A percentile compares a stretch with the other conserved stretches of the same genome.
phyloP scores from a whole-genome alignment of 129 eudicot genomes.

The Cynara cardunculus region DNA sequence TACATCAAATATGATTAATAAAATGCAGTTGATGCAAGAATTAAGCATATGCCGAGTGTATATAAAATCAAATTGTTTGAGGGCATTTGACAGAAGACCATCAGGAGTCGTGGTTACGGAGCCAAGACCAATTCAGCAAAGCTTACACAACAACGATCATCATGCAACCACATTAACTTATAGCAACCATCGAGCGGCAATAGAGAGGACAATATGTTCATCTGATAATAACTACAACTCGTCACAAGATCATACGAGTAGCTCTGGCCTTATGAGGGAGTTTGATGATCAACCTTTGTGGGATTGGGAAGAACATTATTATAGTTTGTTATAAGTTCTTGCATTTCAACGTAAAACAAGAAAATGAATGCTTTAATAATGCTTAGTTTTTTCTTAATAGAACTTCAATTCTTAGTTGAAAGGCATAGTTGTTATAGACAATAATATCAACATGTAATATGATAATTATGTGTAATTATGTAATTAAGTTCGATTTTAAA shows the following conservation, averaged over 20 bases:
- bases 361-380: not conserved
- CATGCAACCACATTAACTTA: slow-evolving; percentile 13
- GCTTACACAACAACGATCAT: slow-evolving; percentile 1
- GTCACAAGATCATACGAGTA: slow-evolving; percentile 21
- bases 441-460: not conserved
- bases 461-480: not conserved
- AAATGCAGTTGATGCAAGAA: slow-evolving; percentile 47
- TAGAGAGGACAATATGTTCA: not conserved
- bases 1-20: not conserved
- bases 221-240: slow-evolving; percentile 18
- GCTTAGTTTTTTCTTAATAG: too few species aligned
- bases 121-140: slow-evolving; percentile 9
- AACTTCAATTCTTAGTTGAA: not conserved
- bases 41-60: slow-evolving; percentile 65
- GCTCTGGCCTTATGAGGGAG: slow-evolving; percentile 8
- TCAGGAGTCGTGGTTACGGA: slow-evolving; percentile 11
- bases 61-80: slow-evolving; percentile 35
- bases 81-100: slow-evolving; percentile 65
- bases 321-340: slow-evolving; percentile 11
- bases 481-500: not conserved
- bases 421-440: not conserved
- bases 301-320: slow-evolving; percentile 31
- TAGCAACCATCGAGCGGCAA: slow-evolving; percentile 1
- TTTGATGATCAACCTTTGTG: slow-evolving; percentile 30
- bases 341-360: not conserved